A percentile compares a stretch with the other conserved stretches of the same genome.
These are phyloP conservation scores for Blastomyces parvus DNA, from an alignment of 2,329 filamentous ascomycete species.

Conservation along the genomic window DNA sequence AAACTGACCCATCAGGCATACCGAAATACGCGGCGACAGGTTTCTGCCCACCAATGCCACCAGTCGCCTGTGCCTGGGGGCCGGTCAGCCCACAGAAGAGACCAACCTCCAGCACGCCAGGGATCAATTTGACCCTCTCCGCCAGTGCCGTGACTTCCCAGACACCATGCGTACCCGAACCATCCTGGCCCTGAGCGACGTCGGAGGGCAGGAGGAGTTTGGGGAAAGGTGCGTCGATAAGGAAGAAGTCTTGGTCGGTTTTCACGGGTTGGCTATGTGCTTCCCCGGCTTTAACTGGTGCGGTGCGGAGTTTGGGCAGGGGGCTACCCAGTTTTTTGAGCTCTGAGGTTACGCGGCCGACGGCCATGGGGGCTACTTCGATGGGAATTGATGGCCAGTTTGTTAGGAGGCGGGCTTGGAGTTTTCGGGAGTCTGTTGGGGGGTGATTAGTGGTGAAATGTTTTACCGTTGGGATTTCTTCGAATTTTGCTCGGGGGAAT, in stretches of 20 bases:
- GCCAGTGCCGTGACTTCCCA: constrained; percentile 77
- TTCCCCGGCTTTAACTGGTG: constrained; percentile 64
- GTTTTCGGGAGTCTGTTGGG: constrained; percentile 71
- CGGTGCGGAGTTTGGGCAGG: constrained; percentile 61
- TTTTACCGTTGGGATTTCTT: background rate
- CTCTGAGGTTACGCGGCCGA: constrained; percentile 63
- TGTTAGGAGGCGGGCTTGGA: constrained; percentile 62
- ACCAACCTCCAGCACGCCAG: constrained; percentile 84
- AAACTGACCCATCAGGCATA: constrained; percentile 64
- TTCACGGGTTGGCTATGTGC: constrained; percentile 50
- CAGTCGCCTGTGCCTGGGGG: constrained; percentile 52
- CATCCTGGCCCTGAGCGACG: constrained; percentile 38
- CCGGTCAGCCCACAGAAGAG: constrained; percentile 81
- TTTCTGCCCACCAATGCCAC: constrained; percentile 67
- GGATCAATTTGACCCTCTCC: constrained; percentile 64
- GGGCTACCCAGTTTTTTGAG: constrained; percentile 64
- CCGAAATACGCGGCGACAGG: constrained; percentile 94
- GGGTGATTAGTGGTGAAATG: background rate
- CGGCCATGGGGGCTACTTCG: constrained; percentile 80
- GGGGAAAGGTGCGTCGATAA: constrained; percentile 85
- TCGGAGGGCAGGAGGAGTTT: constrained; percentile 59
- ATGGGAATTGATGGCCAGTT: constrained; percentile 83
- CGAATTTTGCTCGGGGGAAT: background rate
- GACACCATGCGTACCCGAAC: constrained; percentile 52
- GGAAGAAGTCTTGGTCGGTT: constrained; percentile 78